A percentile compares a stretch with the other conserved stretches of the same genome.
Conservation (phyloP, 139 green algal genomes). For the Coccomyxa sp. region DNA sequence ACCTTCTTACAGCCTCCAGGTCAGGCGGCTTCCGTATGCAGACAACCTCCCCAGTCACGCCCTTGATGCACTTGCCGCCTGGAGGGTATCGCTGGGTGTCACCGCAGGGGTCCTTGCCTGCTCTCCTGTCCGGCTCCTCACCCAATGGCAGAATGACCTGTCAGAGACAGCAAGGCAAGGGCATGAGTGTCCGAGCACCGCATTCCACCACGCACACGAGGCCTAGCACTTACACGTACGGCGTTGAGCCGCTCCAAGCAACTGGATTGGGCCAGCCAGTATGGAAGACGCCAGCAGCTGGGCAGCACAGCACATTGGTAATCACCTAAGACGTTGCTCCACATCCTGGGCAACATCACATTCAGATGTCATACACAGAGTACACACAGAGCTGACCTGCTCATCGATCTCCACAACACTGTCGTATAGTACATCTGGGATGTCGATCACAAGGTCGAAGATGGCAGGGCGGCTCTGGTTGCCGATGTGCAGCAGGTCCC, state of each 20-base stretch:
- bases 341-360: no score
- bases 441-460: constrained; percentile 82
- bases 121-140: constrained; percentile 16
- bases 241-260: no score
- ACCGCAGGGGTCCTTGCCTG: background rate
- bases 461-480: constrained; percentile 90
- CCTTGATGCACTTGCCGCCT: constrained; percentile 6
- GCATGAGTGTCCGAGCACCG: no score
- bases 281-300: no score
- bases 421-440: constrained; percentile 66
- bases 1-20: constrained; percentile 34
- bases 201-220: no score
- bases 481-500: constrained; percentile 92
- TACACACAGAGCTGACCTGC: constrained; percentile 28
- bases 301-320: no score
- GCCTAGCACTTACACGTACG: no score
- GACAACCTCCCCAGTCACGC: constrained; percentile 77
- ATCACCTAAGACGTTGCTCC: no score
- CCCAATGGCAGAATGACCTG: constrained; percentile 71
- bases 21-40: constrained; percentile 59
- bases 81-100: background rate
- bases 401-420: constrained; percentile 89
- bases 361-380: no score
- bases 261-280: no score
- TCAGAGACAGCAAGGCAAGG: no score